Evolutionary conservation across 495 filamentous ascomycete species (phyloP).

Genomic region (Talaromyces stipitatus): DNA sequence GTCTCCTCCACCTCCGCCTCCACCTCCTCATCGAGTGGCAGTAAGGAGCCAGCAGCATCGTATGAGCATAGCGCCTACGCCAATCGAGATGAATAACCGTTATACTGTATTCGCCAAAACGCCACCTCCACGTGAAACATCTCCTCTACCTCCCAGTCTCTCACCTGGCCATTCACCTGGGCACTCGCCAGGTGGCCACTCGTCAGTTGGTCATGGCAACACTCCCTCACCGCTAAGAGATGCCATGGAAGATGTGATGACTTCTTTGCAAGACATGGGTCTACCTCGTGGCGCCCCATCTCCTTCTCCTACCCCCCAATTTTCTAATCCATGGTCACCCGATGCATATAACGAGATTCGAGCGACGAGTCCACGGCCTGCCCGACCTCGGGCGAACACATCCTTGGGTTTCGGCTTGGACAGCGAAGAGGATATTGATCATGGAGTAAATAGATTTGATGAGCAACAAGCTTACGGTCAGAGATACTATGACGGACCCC

Average conservation of each 20-base stretch:
- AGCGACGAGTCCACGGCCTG: constrained; percentile 22
- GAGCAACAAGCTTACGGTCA: constrained; percentile 30
- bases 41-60: constrained; percentile 18
- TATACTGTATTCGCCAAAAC: constrained; percentile 42
- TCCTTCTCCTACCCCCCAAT: constrained; percentile 42
- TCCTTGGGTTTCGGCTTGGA: constrained; percentile 58
- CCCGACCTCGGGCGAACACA: constrained; percentile 52
- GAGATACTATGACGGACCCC: constrained; percentile 49
- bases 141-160: constrained; percentile 21
- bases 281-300: constrained; percentile 45
- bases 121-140: constrained; percentile 56
- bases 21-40: constrained; percentile 22
- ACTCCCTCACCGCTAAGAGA: constrained; percentile 88
- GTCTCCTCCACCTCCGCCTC: constrained; percentile 39
- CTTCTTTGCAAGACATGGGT: constrained; percentile 85
- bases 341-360: constrained; percentile 69
- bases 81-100: constrained; percentile 41
- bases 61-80: constrained; percentile 26
- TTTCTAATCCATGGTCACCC: constrained; percentile 80
- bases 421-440: constrained; percentile 48
- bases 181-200: constrained; percentile 2
- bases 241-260: constrained; percentile 98
- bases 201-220: constrained; percentile 49
- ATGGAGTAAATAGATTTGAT: constrained; percentile 38
- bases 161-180: constrained; percentile 2